These are phyloP conservation scores for Pelagophyceae sp. DNA, from an alignment of 352 stramenopile genomes.

Conservation along the genomic window DNA sequence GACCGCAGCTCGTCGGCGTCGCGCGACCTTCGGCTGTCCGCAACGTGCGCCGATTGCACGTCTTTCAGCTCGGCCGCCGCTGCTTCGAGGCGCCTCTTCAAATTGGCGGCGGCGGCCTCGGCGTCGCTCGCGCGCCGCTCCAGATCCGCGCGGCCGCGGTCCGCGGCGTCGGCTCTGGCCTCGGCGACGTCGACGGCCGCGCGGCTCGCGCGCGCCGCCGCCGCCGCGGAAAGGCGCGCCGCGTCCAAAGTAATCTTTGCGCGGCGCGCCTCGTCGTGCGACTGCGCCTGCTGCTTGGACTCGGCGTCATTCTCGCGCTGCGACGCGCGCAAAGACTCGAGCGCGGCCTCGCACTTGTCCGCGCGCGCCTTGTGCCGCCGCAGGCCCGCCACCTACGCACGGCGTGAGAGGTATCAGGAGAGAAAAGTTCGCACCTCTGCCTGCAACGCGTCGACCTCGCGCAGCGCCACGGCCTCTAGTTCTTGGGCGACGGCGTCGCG, in stretches of 20 bases:
- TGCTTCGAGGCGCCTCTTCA: no score
- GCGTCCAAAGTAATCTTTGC: neutral
- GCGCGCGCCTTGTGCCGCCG: neutral
- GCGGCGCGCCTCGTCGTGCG: neutral
- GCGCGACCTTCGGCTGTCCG: neutral
- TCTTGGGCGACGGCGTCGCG: conserved; percentile 2
- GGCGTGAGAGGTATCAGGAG: no score
- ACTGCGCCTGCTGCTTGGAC: neutral
- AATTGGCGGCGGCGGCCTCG: neutral
- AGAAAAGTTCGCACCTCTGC: no score
- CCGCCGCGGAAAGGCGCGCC: neutral
- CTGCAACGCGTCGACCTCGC: conserved; percentile 9
- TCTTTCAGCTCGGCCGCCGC: neutral
- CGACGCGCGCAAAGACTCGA: neutral
- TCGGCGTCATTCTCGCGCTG: neutral
- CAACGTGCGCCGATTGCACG: neutral
- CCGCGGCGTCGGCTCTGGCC: neutral
- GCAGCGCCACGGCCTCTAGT: conserved; percentile 17
- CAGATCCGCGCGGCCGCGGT: neutral
- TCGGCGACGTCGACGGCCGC: neutral
- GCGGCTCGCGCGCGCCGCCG: neutral
- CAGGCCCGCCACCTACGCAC: conserved; percentile 12
- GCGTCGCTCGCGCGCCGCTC: neutral
- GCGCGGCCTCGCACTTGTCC: neutral
- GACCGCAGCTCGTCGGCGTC: neutral